Conservation (phyloP, 345 rosid species). For the Rhizophora apiculata region DNA sequence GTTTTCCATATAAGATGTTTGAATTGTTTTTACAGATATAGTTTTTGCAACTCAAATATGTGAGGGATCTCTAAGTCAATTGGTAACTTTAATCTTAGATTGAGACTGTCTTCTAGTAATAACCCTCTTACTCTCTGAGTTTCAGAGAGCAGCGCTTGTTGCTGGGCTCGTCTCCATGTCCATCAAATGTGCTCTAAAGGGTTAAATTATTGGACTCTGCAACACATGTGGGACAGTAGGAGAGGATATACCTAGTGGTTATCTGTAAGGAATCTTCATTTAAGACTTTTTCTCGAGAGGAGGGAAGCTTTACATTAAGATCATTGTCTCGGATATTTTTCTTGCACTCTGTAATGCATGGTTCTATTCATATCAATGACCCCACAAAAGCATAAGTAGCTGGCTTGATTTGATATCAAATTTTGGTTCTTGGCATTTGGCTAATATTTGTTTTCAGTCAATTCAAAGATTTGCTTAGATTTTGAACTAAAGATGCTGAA, state of each 20-base stretch:
- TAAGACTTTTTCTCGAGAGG: background rate
- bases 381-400: background rate
- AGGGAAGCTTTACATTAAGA: constrained; percentile 1
- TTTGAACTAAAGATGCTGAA: background rate
- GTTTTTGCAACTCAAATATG: no score
- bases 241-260: constrained; percentile 5
- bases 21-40: no score
- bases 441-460: constrained; percentile 4
- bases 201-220: constrained; percentile 17
- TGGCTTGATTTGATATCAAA: background rate
- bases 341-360: background rate
- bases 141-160: background rate
- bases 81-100: no score
- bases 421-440: constrained; percentile 18
- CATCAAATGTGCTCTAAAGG: constrained; percentile 31
- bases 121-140: background rate
- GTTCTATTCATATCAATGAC: background rate
- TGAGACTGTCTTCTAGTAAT: no score
- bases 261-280: constrained; percentile 32
- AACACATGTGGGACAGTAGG: constrained; percentile 18
- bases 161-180: constrained; percentile 23
- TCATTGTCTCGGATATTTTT: background rate
- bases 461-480: constrained; percentile 27
- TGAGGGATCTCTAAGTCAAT: no score
- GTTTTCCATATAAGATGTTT: no score